Evolutionary conservation across 768 basidiomycete genomes (phyloP).

Genomic region (Phaeotremella skinneri): DNA sequence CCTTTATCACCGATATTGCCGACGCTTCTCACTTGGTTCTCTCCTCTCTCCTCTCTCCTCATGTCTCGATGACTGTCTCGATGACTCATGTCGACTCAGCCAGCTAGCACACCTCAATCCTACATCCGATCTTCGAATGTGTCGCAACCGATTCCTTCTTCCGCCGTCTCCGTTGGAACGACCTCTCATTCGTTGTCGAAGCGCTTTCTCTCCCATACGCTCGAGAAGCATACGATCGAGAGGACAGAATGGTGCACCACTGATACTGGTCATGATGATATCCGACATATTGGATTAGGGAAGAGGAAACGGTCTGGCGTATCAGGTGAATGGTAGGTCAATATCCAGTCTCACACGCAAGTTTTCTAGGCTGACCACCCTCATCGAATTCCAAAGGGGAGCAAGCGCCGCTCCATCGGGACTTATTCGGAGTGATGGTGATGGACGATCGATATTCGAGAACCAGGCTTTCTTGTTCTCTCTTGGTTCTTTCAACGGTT

Average conservation of each 20-base stretch:
- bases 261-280: background rate
- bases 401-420: background rate
- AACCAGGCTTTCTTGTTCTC: background rate
- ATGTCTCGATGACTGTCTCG: background rate
- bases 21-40: background rate
- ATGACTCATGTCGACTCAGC: background rate
- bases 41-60: background rate
- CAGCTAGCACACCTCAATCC: background rate
- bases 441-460: background rate
- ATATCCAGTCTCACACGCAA: background rate
- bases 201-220: background rate
- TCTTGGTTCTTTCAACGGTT: background rate
- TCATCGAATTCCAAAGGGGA: background rate
- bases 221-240: background rate
- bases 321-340: background rate
- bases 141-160: background rate
- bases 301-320: background rate
- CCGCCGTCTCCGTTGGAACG: background rate
- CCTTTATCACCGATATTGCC: background rate
- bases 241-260: background rate
- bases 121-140: background rate
- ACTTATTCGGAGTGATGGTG: background rate
- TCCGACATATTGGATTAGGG: background rate
- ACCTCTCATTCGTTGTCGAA: background rate
- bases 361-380: background rate